Evolutionary conservation across 2,329 filamentous ascomycete genomes (phyloP).

Genomic region (Emergomyces pasteurianus): DNA sequence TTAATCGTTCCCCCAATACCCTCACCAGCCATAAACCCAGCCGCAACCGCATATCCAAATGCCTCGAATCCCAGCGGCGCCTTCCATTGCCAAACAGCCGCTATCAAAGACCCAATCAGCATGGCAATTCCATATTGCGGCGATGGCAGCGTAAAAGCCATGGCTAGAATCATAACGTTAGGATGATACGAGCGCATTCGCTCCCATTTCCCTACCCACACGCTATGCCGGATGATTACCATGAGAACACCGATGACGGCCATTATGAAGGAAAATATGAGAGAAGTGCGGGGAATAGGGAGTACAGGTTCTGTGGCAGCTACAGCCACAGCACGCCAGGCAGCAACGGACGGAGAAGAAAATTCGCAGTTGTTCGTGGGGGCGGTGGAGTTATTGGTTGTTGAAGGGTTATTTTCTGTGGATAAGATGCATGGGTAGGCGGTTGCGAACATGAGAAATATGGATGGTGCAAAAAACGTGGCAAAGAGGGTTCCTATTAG

Average conservation of each 20-base stretch:
- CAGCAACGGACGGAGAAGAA: slow-evolving; percentile 49
- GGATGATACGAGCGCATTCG: slow-evolving; percentile 7
- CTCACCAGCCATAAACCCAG: slow-evolving; percentile 52
- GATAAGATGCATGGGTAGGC: slow-evolving; percentile 55
- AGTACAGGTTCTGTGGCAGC: slow-evolving; percentile 48
- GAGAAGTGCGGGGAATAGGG: slow-evolving; percentile 41
- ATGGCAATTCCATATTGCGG: slow-evolving; percentile 49
- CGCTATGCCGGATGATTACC: slow-evolving; percentile 3
- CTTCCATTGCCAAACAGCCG: slow-evolving; percentile 44
- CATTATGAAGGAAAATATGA: slow-evolving; percentile 43
- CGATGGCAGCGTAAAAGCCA: slow-evolving; percentile 47
- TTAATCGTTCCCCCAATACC: slow-evolving; percentile 53
- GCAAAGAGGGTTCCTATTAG: slow-evolving; percentile 50
- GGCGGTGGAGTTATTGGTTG: not conserved
- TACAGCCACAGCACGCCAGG: slow-evolving; percentile 54
- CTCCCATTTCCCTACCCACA: slow-evolving; percentile 4
- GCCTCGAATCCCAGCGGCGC: slow-evolving; percentile 43
- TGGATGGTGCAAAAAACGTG: slow-evolving; percentile 54
- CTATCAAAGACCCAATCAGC: slow-evolving; percentile 42
- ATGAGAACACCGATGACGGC: slow-evolving; percentile 17
- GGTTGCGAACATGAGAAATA: slow-evolving; percentile 56
- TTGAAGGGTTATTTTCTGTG: slow-evolving; percentile 20
- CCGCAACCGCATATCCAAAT: slow-evolving; percentile 48
- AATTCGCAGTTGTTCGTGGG: slow-evolving; percentile 40
- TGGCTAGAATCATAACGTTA: slow-evolving; percentile 33